A percentile compares a stretch with the other conserved stretches of the same genome.
Evolutionary conservation across 352 stramenopile species (phyloP).

Genomic region (Lagenidium sp.): DNA sequence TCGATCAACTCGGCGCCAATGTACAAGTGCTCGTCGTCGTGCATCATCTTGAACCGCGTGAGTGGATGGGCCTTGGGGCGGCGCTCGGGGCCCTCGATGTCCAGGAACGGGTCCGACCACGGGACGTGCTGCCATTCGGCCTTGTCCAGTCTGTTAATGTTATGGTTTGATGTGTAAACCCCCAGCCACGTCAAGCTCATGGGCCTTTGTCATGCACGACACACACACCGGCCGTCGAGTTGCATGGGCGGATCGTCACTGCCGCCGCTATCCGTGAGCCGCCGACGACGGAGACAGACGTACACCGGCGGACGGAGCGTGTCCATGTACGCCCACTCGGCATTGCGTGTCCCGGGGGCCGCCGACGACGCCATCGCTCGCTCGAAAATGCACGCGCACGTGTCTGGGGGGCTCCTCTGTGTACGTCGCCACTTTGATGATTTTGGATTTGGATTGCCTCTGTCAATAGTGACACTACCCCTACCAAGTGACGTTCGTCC

Average conservation of each 20-base stretch:
- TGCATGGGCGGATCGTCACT: slow-evolving; percentile 25
- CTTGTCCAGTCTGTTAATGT: slow-evolving; percentile 38
- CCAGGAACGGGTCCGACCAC: slow-evolving; percentile 65
- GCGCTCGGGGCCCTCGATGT: slow-evolving; percentile 53
- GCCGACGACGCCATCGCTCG: too few relatives aligned
- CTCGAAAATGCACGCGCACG: too few relatives aligned
- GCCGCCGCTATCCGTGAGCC: slow-evolving; percentile 9
- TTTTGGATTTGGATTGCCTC: too few relatives aligned
- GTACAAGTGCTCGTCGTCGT: slow-evolving; percentile 67
- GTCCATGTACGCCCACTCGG: slow-evolving; percentile 46
- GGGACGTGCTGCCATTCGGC: slow-evolving; percentile 51
- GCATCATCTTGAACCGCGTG: slow-evolving; percentile 78
- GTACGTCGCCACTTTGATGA: too few relatives aligned
- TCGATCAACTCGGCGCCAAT: slow-evolving; percentile 59
- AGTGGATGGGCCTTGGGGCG: slow-evolving; percentile 31
- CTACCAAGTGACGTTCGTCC: too few relatives aligned
- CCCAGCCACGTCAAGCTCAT: too few relatives aligned
- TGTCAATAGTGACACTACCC: too few relatives aligned
- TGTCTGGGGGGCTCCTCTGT: too few relatives aligned
- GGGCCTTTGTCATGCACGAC: too few relatives aligned
- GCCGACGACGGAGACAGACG: slow-evolving; percentile 47
- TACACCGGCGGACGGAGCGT: slow-evolving; percentile 54
- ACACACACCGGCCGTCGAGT: slow-evolving; percentile 41
- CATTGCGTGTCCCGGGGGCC: slow-evolving; percentile 6
- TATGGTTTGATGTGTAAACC: too few relatives aligned